Evolutionary conservation across 208 protist species (phyloP).

Genomic region (Trypanosoma cruzi): DNA sequence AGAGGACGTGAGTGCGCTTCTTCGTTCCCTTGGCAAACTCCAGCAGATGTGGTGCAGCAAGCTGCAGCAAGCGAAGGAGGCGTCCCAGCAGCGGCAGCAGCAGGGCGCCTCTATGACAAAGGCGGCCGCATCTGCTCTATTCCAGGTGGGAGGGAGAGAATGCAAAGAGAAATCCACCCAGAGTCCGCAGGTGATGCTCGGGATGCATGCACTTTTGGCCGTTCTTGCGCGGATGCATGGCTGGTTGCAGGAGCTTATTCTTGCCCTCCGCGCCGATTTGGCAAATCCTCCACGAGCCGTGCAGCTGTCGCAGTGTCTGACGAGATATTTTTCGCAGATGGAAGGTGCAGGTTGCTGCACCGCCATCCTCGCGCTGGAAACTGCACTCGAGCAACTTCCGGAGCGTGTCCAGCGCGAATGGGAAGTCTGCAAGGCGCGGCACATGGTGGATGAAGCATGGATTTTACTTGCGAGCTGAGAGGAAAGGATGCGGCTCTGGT

Average conservation of each 20-base stretch:
- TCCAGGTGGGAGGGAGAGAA: not conserved
- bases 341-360: not conserved
- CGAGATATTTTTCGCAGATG: not conserved
- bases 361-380: slow-evolving; percentile 15
- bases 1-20: slow-evolving; percentile 48
- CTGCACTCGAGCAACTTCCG: slow-evolving; percentile 13
- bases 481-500: not conserved
- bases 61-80: slow-evolving; percentile 30
- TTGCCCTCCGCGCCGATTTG: slow-evolving; percentile 47
- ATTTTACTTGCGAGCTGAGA: slow-evolving; percentile 33
- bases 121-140: not conserved
- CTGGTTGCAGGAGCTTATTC: slow-evolving; percentile 53
- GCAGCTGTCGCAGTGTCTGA: slow-evolving; percentile 22
- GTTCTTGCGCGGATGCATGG: slow-evolving; percentile 54
- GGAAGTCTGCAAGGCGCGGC: slow-evolving; percentile 34
- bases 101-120: not conserved
- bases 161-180: not conserved
- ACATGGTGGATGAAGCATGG: slow-evolving; percentile 50
- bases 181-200: slow-evolving; percentile 13
- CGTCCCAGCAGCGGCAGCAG: not conserved
- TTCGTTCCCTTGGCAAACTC: slow-evolving; percentile 38
- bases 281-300: slow-evolving; percentile 33
- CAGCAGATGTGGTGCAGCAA: slow-evolving; percentile 61
- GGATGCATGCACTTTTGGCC: slow-evolving; percentile 43
- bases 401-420: slow-evolving; percentile 19